These are phyloP conservation scores for Crassisporium funariophilum DNA, from an alignment of 768 basidiomycete species.

Conservation along the genomic window DNA sequence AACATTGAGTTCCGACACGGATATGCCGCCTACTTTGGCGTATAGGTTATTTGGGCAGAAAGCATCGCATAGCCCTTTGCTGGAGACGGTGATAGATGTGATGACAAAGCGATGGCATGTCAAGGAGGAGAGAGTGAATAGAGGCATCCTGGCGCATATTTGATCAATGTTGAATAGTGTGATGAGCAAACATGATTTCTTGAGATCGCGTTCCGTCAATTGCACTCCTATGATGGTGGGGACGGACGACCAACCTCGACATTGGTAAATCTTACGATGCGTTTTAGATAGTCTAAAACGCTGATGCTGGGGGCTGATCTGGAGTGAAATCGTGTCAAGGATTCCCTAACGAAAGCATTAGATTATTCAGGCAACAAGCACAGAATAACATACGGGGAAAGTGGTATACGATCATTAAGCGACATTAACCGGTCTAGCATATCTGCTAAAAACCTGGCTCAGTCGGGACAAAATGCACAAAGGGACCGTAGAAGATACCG, in stretches of 20 bases:
- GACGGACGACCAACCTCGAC: conserved; percentile 69
- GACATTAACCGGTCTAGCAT: conserved; percentile 95
- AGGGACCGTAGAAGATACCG: conserved; percentile 47
- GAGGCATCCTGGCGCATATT: conserved; percentile 83
- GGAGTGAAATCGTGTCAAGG: conserved; percentile 95
- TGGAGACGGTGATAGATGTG: conserved; percentile 87
- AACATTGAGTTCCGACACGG: conserved; percentile 87
- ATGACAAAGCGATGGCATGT: conserved; percentile 99
- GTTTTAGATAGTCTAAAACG: conserved; percentile 89
- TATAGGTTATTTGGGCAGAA: conserved; percentile 96
- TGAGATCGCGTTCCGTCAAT: too few species aligned
- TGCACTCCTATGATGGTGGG: too few species aligned
- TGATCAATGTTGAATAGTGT: conserved; percentile 91
- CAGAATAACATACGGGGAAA: conserved; percentile 67
- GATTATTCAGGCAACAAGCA: conserved; percentile 16
- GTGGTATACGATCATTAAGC: conserved; percentile 95
- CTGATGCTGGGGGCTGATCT: conserved; percentile 85
- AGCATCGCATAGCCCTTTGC: conserved; percentile 93
- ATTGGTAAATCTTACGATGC: conserved; percentile 94
- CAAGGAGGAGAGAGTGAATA: conserved; percentile 92
- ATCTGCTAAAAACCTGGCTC: conserved; percentile 59
- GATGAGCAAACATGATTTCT: conserved; percentile 82
- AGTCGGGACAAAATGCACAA: conserved; percentile 4
- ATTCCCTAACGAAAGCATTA: conserved; percentile 57
- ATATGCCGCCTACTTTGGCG: conserved; percentile 95